A percentile compares a stretch with the other conserved stretches of the same genome.
Conservation (phyloP, 2,329 filamentous ascomycete species). For the Sarocladium oryzae region DNA sequence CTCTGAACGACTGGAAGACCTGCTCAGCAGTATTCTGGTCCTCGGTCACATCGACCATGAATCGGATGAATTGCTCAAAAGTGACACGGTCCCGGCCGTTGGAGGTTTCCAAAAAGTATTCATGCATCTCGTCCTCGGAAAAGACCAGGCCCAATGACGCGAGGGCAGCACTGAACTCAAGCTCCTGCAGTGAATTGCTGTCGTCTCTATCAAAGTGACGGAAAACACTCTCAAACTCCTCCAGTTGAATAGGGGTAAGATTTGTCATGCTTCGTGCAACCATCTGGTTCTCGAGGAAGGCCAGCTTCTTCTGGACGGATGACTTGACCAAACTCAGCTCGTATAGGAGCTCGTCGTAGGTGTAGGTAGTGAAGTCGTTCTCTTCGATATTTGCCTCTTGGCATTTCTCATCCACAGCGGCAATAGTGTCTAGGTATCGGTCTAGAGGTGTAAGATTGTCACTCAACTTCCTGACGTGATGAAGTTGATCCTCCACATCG, state of each 20-base stretch:
- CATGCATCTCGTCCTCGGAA: constrained; percentile 96
- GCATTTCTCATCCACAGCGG: constrained; percentile 79
- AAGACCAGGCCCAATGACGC: constrained; percentile 95
- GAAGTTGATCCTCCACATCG: constrained; percentile 89
- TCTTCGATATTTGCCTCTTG: constrained; percentile 97
- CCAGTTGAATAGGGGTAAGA: constrained; percentile 92
- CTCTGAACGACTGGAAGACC: constrained; percentile 94
- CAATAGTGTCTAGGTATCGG: constrained; percentile 82
- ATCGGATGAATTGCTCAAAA: constrained; percentile 97
- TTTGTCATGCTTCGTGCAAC: constrained; percentile 99
- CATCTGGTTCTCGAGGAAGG: constrained; percentile 97
- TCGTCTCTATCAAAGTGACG: constrained; percentile 94
- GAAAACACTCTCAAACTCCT: constrained; percentile 98
- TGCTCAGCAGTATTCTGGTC: constrained; percentile 98
- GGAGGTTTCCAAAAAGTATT: constrained; percentile 85
- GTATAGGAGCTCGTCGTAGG: constrained; percentile 92
- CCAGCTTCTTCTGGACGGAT: constrained; percentile 91
- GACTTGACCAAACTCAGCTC: constrained; percentile 87
- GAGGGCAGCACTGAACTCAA: constrained; percentile 92
- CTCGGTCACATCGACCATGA: constrained; percentile 99
- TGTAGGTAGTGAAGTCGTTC: constrained; percentile 99
- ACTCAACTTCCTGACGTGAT: constrained; percentile 78
- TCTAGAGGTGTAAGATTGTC: constrained; percentile 85
- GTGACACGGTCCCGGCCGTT: constrained; percentile 73
- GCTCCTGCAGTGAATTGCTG: constrained; percentile 81